A percentile compares a stretch with the other conserved stretches of the same genome.
phyloP scores from a whole-genome alignment of 306 rosid species.

The Comarum palustre region DNA sequence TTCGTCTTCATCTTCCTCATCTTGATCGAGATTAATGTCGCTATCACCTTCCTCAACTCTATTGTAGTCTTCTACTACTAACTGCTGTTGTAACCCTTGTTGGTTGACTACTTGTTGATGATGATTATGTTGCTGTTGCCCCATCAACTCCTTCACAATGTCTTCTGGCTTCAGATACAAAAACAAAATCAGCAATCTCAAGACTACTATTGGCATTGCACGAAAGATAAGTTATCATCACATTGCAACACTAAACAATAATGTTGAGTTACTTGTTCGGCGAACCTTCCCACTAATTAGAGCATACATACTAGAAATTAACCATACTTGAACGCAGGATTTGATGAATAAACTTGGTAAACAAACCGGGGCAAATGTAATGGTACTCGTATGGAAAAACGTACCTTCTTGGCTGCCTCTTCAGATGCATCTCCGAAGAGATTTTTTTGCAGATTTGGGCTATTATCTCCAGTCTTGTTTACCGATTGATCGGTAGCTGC shows the following conservation, averaged over 20 bases:
- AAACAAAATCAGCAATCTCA: conserved; percentile 28
- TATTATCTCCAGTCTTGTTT: conserved; percentile 14
- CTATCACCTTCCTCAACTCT: conserved; percentile 30
- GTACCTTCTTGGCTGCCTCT: conserved; percentile 42
- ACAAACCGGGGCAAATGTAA: background rate
- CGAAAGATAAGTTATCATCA: background rate
- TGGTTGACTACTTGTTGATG: background rate
- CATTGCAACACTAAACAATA: background rate
- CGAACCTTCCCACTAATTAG: background rate
- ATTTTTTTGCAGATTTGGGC: conserved; percentile 8
- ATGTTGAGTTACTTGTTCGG: background rate
- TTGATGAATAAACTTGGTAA: background rate
- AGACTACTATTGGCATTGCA: background rate
- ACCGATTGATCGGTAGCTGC: background rate
- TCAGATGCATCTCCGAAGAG: conserved; percentile 29
- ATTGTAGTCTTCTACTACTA: conserved; percentile 27
- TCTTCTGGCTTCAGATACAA: conserved; percentile 55
- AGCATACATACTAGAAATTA: background rate
- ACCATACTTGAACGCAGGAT: background rate
- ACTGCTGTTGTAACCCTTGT: conserved; percentile 8
- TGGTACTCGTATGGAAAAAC: background rate
- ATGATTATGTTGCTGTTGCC: conserved; percentile 16
- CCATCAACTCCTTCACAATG: conserved; percentile 51
- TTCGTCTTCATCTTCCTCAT: conserved; percentile 28
- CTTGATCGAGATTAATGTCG: conserved; percentile 20